Conservation (phyloP, 2,329 filamentous ascomycete genomes). For the Parafenestella ontariensis region DNA sequence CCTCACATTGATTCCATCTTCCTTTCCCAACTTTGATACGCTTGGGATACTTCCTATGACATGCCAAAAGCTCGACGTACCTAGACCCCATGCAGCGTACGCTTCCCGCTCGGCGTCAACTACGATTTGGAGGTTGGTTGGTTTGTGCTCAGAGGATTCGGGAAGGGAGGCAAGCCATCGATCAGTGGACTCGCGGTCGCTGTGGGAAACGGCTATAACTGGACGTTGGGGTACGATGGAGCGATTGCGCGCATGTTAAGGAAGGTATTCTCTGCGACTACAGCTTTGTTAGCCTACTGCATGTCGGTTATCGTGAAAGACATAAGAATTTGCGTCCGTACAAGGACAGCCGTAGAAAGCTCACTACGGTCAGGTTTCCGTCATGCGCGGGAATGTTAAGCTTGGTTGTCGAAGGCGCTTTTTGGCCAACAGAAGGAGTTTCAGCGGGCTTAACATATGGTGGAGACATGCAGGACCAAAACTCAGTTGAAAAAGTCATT, state of each 20-base stretch:
- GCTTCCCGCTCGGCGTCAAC: no score
- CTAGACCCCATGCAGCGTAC: no score
- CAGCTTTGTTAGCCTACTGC: slow-evolving; percentile 1
- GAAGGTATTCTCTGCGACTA: slow-evolving; percentile 73
- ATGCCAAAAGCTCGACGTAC: no score
- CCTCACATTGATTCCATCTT: slow-evolving; percentile 71
- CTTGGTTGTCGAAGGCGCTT: slow-evolving; percentile 62
- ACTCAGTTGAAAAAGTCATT: slow-evolving; percentile 52
- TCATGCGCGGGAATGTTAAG: slow-evolving; percentile 60
- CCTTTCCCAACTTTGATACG: no score
- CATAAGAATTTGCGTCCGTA: slow-evolving; percentile 50
- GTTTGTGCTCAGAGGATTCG: no score
- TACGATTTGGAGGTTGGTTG: no score
- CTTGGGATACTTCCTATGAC: no score
- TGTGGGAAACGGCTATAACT: slow-evolving; percentile 48
- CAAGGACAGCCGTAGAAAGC: slow-evolving; percentile 77
- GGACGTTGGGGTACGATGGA: slow-evolving; percentile 28
- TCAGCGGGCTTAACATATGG: slow-evolving; percentile 42
- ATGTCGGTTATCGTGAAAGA: background rate
- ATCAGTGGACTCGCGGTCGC: no score
- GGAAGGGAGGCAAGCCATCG: no score
- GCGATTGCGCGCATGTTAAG: slow-evolving; percentile 40
- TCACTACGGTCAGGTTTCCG: slow-evolving; percentile 65
- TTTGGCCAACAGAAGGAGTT: slow-evolving; percentile 60
- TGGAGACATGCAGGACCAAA: slow-evolving; percentile 53